Evolutionary conservation across 139 green algal species (phyloP).

Genomic region (Auxenochlorella pyrenoidosa): DNA sequence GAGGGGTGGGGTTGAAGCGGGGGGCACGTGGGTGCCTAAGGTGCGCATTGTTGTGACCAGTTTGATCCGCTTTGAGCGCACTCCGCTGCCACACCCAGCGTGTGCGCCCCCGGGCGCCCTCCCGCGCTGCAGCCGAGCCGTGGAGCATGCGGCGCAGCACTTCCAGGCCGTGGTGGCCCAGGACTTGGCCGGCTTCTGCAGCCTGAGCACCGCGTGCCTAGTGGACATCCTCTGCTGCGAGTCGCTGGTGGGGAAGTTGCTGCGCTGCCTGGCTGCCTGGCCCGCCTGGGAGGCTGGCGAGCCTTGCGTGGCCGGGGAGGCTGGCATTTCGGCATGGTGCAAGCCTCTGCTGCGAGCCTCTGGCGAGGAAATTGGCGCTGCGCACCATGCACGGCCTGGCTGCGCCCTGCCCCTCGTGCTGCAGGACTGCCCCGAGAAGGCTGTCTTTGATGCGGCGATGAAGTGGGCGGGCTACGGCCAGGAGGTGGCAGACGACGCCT

Average conservation of each 20-base stretch:
- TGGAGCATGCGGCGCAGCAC: conserved; percentile 13
- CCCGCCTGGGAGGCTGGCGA: too few species aligned
- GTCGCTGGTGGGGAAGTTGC: conserved; percentile 35
- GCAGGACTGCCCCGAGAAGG: conserved; percentile 60
- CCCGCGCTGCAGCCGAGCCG: not conserved
- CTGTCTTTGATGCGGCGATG: conserved; percentile 53
- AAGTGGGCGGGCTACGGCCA: conserved; percentile 29
- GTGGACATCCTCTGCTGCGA: conserved; percentile 34
- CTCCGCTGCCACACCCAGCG: not conserved
- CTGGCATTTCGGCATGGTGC: too few species aligned
- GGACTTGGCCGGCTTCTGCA: conserved; percentile 31
- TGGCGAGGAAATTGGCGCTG: too few species aligned
- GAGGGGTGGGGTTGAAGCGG: too few species aligned
- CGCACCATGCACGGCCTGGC: not conserved
- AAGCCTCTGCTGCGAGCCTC: too few species aligned
- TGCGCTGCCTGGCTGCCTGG: not conserved
- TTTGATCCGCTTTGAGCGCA: too few species aligned
- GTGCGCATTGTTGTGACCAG: too few species aligned
- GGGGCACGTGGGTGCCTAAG: too few species aligned
- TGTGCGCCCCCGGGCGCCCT: not conserved
- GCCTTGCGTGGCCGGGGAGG: too few species aligned
- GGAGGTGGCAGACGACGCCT: not conserved
- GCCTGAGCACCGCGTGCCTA: conserved; percentile 28
- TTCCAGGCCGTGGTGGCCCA: conserved; percentile 22
- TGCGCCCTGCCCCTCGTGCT: not conserved